A percentile compares a stretch with the other conserved stretches of the same genome.
phyloP scores from a whole-genome alignment of 805 yeast genomes.

The Phaffomyces thermotolerans region DNA sequence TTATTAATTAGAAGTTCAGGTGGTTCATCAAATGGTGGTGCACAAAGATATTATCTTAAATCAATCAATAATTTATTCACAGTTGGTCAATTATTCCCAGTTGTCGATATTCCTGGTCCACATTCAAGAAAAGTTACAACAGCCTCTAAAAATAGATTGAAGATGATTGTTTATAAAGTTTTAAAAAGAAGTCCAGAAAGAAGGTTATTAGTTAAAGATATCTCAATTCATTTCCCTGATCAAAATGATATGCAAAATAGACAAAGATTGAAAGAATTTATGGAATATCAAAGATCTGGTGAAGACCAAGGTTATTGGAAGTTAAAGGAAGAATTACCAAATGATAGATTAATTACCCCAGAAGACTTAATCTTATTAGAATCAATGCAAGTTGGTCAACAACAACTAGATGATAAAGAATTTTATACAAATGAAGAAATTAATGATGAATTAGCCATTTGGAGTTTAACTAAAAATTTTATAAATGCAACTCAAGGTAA shows the following conservation, averaged over 20 bases:
- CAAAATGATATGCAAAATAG: slow-evolving; percentile 97
- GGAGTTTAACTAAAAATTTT: slow-evolving; percentile 91
- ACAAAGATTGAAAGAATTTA: slow-evolving; percentile 90
- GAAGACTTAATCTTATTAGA: slow-evolving; percentile 86
- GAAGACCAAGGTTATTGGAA: slow-evolving; percentile 96
- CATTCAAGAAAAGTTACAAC: slow-evolving; percentile 94
- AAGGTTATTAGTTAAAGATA: slow-evolving; percentile 77
- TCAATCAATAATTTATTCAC: slow-evolving; percentile 67
- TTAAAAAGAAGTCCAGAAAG: slow-evolving; percentile 68
- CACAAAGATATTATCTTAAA: slow-evolving; percentile 61
- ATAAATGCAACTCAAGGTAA: slow-evolving; percentile 92
- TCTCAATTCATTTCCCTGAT: slow-evolving; percentile 89
- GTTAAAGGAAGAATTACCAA: slow-evolving; percentile 67
- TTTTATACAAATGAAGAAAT: slow-evolving; percentile 43
- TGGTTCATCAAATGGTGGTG: slow-evolving; percentile 60
- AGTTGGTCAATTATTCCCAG: slow-evolving; percentile 91
- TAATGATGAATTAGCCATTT: slow-evolving; percentile 84
- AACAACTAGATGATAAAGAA: slow-evolving; percentile 73
- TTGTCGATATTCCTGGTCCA: slow-evolving; percentile 94
- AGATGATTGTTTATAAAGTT: slow-evolving; percentile 88
- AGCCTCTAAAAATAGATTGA: slow-evolving; percentile 81
- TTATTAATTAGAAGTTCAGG: slow-evolving; percentile 74
- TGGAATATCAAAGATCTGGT: slow-evolving; percentile 94
- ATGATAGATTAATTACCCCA: slow-evolving; percentile 77
- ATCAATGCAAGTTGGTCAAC: slow-evolving; percentile 92